Percentiles rank a stretch among this genome's conserved stretches.
Evolutionary conservation across 148 eudicot species (phyloP).

Genomic region (Spergularia marina): DNA sequence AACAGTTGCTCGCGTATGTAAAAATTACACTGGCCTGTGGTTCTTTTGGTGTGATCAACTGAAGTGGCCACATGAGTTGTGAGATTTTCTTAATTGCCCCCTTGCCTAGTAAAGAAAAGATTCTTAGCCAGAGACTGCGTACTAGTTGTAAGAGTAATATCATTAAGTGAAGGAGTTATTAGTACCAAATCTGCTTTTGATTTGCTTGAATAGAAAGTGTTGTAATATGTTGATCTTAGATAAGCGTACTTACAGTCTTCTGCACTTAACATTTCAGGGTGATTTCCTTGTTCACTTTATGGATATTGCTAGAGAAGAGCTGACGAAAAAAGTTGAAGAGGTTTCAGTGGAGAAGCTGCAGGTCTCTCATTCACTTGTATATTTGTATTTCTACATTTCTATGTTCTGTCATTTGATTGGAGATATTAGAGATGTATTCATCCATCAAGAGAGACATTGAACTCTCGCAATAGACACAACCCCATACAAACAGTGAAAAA

Average conservation of each 20-base stretch:
- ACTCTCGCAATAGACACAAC: too few relatives aligned
- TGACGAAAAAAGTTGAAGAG: slow-evolving; percentile 74
- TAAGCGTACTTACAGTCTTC: neutral
- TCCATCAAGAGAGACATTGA: too few relatives aligned
- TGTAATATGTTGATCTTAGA: neutral
- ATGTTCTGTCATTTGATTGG: too few relatives aligned
- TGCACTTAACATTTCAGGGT: slow-evolving; percentile 49
- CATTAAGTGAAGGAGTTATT: too few relatives aligned
- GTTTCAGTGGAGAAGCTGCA: slow-evolving; percentile 94
- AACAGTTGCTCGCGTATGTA: neutral
- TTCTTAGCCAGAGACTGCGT: too few relatives aligned
- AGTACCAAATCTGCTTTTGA: neutral
- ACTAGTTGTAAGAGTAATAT: too few relatives aligned
- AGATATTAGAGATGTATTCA: too few relatives aligned
- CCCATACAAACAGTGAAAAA: too few relatives aligned
- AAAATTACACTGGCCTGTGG: neutral
- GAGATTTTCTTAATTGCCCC: too few relatives aligned
- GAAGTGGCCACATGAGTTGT: neutral
- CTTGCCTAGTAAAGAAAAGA: too few relatives aligned
- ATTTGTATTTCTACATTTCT: neutral
- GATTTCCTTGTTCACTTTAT: slow-evolving; percentile 97
- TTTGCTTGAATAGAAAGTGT: neutral
- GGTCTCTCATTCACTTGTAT: slow-evolving; percentile 40
- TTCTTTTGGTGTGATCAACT: neutral
- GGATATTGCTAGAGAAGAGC: slow-evolving; percentile 98